A percentile compares a stretch with the other conserved stretches of the same genome.
phyloP scores from a whole-genome alignment of 2,329 filamentous ascomycete genomes.

The Emericellopsis cladophorae region DNA sequence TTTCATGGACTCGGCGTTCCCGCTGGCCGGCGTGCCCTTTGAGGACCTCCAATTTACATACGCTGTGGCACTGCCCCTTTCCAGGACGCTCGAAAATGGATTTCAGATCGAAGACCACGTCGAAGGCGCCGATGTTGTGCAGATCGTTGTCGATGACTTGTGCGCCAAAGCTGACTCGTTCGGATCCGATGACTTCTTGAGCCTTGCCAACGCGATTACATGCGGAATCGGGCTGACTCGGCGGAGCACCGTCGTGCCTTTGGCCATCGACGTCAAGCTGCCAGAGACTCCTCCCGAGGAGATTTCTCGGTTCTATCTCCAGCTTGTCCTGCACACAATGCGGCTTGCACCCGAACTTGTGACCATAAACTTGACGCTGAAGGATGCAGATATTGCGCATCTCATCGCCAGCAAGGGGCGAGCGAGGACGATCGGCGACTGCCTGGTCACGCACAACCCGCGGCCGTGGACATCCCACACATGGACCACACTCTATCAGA shows the following conservation, averaged over 20 bases:
- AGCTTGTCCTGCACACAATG: conserved; percentile 41
- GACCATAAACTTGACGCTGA: conserved; percentile 47
- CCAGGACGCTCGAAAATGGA: conserved; percentile 36
- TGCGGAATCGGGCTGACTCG: conserved; percentile 46
- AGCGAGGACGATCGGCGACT: conserved; percentile 50
- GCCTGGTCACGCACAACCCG: conserved; percentile 24
- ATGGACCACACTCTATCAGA: conserved; percentile 45
- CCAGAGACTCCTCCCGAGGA: conserved; percentile 11
- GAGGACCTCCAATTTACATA: conserved; percentile 54
- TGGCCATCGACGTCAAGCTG: conserved; percentile 38
- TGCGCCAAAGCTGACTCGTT: conserved; percentile 8
- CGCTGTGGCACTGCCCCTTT: conserved; percentile 48
- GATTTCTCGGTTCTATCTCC: conserved; percentile 29
- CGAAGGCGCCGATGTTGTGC: conserved; percentile 54
- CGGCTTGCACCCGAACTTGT: conserved; percentile 41
- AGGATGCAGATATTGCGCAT: conserved; percentile 33
- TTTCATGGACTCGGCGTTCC: conserved; percentile 51
- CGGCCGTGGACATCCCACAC: conserved; percentile 42
- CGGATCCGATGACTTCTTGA: conserved; percentile 8
- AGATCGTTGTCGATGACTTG: conserved; percentile 39
- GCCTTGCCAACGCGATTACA: conserved; percentile 38
- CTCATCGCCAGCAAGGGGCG: conserved; percentile 37
- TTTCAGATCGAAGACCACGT: conserved; percentile 53
- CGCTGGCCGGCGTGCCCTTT: conserved; percentile 46
- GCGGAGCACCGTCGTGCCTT: conserved; percentile 46